A percentile compares a stretch with the other conserved stretches of the same genome.
Evolutionary conservation across 2,329 filamentous ascomycete genomes (phyloP).

Genomic region (Talaromyces sp.): DNA sequence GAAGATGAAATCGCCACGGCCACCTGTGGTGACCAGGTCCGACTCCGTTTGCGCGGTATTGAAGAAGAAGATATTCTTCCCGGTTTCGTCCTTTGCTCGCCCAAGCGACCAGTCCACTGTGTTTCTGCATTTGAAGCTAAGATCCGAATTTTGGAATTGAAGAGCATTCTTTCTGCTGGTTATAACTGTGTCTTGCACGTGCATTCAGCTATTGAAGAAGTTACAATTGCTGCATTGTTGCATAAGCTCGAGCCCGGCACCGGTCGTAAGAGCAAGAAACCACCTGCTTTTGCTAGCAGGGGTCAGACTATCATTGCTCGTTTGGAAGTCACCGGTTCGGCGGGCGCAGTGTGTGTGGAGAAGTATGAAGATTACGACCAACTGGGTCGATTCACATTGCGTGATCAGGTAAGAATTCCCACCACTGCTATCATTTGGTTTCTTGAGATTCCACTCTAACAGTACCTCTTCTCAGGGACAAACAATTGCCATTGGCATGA

Average conservation of each 20-base stretch:
- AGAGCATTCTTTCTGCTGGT: conserved; percentile 86
- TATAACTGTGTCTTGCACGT: conserved; percentile 98
- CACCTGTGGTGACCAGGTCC: conserved; percentile 91
- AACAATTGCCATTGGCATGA: conserved; percentile 99
- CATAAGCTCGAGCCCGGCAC: conserved; percentile 97
- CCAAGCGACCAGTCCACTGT: conserved; percentile 87
- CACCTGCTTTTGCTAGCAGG: conserved; percentile 81
- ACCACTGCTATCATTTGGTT: background rate
- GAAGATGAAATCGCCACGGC: conserved; percentile 82
- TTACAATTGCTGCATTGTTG: conserved; percentile 80
- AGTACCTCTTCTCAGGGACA: conserved; percentile 61
- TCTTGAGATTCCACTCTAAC: conserved; percentile 19
- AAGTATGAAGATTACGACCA: conserved; percentile 94
- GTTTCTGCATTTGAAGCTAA: conserved; percentile 90
- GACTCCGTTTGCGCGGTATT: conserved; percentile 83
- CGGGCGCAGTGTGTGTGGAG: conserved; percentile 86
- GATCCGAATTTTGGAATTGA: conserved; percentile 89
- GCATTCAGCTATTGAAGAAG: conserved; percentile 94
- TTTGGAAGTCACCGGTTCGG: conserved; percentile 78
- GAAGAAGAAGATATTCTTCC: conserved; percentile 97
- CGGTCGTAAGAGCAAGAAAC: conserved; percentile 82
- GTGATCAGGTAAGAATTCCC: conserved; percentile 64
- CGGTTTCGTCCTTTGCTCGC: conserved; percentile 92
- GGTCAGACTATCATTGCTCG: conserved; percentile 84
- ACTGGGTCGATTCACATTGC: conserved; percentile 81